Conservation (phyloP, 2,329 filamentous ascomycete genomes). For the Hypoxylon sp. region DNA sequence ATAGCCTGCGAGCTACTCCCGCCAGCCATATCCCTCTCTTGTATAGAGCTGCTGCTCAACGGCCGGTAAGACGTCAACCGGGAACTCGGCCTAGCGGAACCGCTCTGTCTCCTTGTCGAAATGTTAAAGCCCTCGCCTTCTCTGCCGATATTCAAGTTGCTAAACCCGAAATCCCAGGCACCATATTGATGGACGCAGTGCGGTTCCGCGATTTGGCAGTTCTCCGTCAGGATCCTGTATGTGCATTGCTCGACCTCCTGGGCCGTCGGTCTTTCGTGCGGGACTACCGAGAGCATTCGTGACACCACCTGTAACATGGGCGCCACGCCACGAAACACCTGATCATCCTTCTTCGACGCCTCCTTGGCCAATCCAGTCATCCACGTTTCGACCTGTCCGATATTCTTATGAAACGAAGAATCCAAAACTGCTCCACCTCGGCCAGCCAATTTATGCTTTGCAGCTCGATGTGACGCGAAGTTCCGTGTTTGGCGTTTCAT, state of each 20-base stretch:
- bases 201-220: slow-evolving; percentile 64
- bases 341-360: slow-evolving; percentile 66
- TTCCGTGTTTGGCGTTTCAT: slow-evolving; percentile 76
- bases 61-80: slow-evolving; percentile 47
- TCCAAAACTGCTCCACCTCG: slow-evolving; percentile 75
- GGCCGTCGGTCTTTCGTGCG: slow-evolving; percentile 68
- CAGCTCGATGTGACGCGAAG: slow-evolving; percentile 76
- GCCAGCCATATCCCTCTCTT: slow-evolving; percentile 42
- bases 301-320: slow-evolving; percentile 68
- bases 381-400: slow-evolving; percentile 78
- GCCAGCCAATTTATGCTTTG: slow-evolving; percentile 73
- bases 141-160: slow-evolving; percentile 54
- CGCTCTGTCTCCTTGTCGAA: slow-evolving; percentile 52
- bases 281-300: slow-evolving; percentile 68
- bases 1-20: slow-evolving; percentile 51
- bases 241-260: slow-evolving; percentile 67
- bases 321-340: slow-evolving; percentile 65
- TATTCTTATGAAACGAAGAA: slow-evolving; percentile 80
- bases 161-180: slow-evolving; percentile 52
- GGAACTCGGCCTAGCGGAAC: slow-evolving; percentile 45
- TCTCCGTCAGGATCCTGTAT: slow-evolving; percentile 67
- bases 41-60: slow-evolving; percentile 47
- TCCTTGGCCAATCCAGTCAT: slow-evolving; percentile 73
- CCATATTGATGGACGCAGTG: slow-evolving; percentile 69
- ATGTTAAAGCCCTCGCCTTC: slow-evolving; percentile 51